These are phyloP conservation scores for Fusarium penzigii DNA, from an alignment of 2,329 filamentous ascomycete genomes.

Conservation along the genomic window DNA sequence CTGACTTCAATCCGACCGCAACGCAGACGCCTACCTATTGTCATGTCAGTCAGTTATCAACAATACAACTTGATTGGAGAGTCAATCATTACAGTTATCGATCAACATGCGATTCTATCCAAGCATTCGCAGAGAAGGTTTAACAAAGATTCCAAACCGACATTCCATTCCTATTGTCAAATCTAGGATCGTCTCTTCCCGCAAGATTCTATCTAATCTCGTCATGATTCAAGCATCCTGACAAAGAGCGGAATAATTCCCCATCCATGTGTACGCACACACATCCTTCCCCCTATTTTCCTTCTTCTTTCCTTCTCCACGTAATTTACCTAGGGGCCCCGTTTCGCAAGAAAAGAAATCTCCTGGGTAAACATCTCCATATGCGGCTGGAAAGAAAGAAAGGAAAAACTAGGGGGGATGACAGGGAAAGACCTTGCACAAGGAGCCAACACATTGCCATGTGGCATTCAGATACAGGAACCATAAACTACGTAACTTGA, in stretches of 20 bases:
- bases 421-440: background rate
- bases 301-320: background rate
- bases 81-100: too few species aligned
- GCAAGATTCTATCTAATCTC: background rate
- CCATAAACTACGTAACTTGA: background rate
- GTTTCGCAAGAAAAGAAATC: background rate
- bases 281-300: background rate
- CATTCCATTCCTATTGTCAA: too few species aligned
- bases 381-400: background rate
- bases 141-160: too few species aligned
- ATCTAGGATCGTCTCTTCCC: too few species aligned
- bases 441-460: background rate
- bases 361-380: background rate
- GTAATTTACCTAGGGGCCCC: background rate
- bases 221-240: background rate
- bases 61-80: too few species aligned
- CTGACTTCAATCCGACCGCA: too few species aligned
- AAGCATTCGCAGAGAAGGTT: too few species aligned
- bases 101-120: too few species aligned
- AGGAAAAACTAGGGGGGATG: too few species aligned
- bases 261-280: background rate
- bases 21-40: too few species aligned
- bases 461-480: too few species aligned
- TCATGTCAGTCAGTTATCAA: too few species aligned
- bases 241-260: background rate